These are phyloP conservation scores for Scheffersomyces titani DNA, from an alignment of 1,139 yeast species.

Conservation along the genomic window DNA sequence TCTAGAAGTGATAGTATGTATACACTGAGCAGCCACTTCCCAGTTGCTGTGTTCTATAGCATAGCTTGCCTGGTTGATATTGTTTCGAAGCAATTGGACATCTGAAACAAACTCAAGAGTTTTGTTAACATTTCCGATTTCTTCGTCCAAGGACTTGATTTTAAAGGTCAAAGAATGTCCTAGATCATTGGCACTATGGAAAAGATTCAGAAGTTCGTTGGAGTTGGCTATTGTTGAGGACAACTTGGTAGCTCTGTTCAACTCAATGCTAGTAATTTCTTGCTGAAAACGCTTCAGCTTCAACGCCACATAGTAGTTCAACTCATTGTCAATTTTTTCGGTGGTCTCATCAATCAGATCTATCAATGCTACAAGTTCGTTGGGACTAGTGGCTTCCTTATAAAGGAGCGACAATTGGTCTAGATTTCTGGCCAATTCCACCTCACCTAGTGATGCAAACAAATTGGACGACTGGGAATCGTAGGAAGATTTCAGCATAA, in stretches of 20 bases:
- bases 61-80: conserved; percentile 65
- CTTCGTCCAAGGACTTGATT: conserved; percentile 70
- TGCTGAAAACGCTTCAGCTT: conserved; percentile 36
- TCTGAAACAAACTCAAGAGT: conserved; percentile 67
- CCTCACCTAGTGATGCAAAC: conserved; percentile 2
- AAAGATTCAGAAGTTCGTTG: conserved; percentile 48
- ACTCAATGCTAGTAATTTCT: conserved; percentile 38
- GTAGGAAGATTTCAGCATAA: not conserved
- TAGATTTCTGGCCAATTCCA: conserved; percentile 1
- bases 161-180: conserved; percentile 70
- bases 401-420: conserved; percentile 4
- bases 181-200: conserved; percentile 62
- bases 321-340: conserved; percentile 22
- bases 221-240: conserved; percentile 40
- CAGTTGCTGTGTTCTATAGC: conserved; percentile 71
- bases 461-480: not conserved
- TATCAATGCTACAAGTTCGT: conserved; percentile 20
- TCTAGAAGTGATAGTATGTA: conserved; percentile 49
- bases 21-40: conserved; percentile 70
- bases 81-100: conserved; percentile 62
- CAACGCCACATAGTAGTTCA: conserved; percentile 25
- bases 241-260: conserved; percentile 36
- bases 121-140: conserved; percentile 64
- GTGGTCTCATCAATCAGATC: conserved; percentile 21
- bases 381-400: conserved; percentile 14